Evolutionary conservation across 495 filamentous ascomycete genomes (phyloP), one percentile per base, ranked within the genome.

Genomic region (Aspergillus haitiensis): DNA sequence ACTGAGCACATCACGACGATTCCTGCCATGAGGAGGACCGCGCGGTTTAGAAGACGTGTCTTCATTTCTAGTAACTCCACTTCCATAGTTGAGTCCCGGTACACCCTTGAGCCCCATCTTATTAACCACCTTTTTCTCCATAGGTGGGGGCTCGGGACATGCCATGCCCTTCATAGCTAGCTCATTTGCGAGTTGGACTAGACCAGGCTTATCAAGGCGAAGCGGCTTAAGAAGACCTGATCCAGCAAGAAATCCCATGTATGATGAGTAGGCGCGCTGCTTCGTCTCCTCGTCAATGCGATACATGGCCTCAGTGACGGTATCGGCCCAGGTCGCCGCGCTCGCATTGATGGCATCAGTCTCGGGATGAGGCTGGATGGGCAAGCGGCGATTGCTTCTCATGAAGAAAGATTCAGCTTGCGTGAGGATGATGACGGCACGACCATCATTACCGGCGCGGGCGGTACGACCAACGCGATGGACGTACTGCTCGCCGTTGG

Each of bases 391-490:
- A 62, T 86, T 84, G 39, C 61, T 63, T 27, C 73, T 77, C 15
- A 84, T 62, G 71, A 86, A 90, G 73, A 81, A 88, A 1, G 77
- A 77, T 62, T 90, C 87, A 39, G 72, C 66, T 39, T 84, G 57
- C 3, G 83, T 83, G 59, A 89, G 74, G 48, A 89, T 72, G 65
- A 89, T 84, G 39, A 86, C 78, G 15, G 86, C 87, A 56, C 84
- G 79, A n/a, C 86, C 86, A 48, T 86, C 84, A 15, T 84, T 85
- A 21, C 86, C 87, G 21, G 86, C 87, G 59, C 84, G 84, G 35
- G 78, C 84, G 9, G 84, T 87, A 63, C 72, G 90, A 27, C 93
- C 93, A 57, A 97, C 79, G 56, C 93, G 86, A 72, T 97, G 93
- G 62, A 97, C 89, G 72, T 97, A 97, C 56, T 87, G 82, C 57